A percentile compares a stretch with the other conserved stretches of the same genome.
These are phyloP conservation scores for Fragilariopsis cylindrus DNA, from an alignment of 108 stramenopile species.

Conservation along the genomic window DNA sequence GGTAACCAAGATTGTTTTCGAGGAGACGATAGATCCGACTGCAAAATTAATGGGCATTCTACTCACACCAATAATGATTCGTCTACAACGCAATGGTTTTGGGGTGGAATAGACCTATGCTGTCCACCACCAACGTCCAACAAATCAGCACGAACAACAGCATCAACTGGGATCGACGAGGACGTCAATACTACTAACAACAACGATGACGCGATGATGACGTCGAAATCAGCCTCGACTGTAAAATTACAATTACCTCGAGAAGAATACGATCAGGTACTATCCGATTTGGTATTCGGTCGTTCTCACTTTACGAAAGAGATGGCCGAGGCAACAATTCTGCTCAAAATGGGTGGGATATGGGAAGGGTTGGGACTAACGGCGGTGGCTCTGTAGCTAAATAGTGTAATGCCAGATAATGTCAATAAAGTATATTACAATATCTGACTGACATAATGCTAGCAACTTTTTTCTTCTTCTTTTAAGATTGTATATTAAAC, in stretches of 20 bases:
- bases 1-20: constrained; percentile 48
- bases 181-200: background rate
- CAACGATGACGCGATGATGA: background rate
- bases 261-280: constrained; percentile 35
- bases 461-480: too few relatives aligned
- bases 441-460: too few relatives aligned
- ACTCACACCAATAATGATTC: constrained; percentile 2
- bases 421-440: too few relatives aligned
- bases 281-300: constrained; percentile 6
- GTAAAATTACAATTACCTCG: constrained; percentile 25
- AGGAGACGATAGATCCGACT: constrained; percentile 33
- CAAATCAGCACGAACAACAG: background rate
- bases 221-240: constrained; percentile 11
- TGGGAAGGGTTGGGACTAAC: constrained; percentile 27
- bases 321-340: constrained; percentile 37
- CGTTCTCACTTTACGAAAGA: constrained; percentile 20
- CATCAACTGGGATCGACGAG: background rate
- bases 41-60: background rate
- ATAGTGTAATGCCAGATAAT: too few relatives aligned
- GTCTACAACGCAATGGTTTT: constrained; percentile 42
- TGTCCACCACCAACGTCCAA: constrained; percentile 32
- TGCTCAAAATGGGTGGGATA: constrained; percentile 35
- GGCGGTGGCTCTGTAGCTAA: constrained; percentile 21
- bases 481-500: too few relatives aligned
- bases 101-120: constrained; percentile 77